A percentile compares a stretch with the other conserved stretches of the same genome.
Evolutionary conservation across 164 flowering plant species (phyloP).

Genomic region (Macadamia tetraphylla): DNA sequence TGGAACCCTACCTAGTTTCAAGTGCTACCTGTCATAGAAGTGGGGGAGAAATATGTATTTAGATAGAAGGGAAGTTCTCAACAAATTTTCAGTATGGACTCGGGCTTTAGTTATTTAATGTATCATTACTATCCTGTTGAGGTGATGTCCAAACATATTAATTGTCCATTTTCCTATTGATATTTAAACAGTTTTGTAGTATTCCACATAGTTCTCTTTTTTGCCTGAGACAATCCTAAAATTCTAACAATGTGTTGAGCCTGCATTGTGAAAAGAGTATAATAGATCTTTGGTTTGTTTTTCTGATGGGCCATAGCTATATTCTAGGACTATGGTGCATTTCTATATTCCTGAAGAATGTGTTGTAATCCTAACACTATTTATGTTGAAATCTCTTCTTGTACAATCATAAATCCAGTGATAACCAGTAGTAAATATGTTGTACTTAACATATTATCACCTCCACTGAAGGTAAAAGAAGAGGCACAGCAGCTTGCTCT

Average conservation of each 20-base stretch:
- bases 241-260: too few relatives aligned
- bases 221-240: too few relatives aligned
- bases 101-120: background rate
- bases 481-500: conserved; percentile 88
- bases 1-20: too few relatives aligned
- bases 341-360: too few relatives aligned
- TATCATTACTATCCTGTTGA: background rate
- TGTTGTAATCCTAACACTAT: too few relatives aligned
- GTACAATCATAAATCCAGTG: background rate
- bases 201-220: too few relatives aligned
- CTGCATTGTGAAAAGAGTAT: too few relatives aligned
- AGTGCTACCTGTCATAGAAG: too few relatives aligned
- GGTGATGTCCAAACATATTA: too few relatives aligned
- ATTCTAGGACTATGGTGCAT: background rate
- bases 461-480: conserved; percentile 67
- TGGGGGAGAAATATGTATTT: background rate
- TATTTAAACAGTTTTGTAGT: too few relatives aligned
- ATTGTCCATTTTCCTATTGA: too few relatives aligned
- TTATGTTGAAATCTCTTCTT: conserved; percentile 9
- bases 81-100: background rate
- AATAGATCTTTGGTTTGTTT: background rate
- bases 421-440: background rate
- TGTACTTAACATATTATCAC: background rate
- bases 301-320: background rate
- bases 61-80: background rate